Conservation (phyloP, 2,329 filamentous ascomycete genomes). For the Hypoxylon sp. region DNA sequence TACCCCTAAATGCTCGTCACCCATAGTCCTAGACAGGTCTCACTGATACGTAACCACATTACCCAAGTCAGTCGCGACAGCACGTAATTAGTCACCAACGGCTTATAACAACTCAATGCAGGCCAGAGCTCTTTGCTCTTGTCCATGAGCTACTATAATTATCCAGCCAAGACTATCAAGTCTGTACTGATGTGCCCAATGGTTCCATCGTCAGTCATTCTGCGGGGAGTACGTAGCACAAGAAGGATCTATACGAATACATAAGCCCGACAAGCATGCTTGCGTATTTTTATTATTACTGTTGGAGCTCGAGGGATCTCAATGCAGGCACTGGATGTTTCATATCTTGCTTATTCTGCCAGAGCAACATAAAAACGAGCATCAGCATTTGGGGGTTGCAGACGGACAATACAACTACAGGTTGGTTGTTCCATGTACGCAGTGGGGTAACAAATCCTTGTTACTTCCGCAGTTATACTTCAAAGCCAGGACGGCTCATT, state of each 20-base stretch:
- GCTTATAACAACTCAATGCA: conserved; percentile 1
- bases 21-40: background rate
- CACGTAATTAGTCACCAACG: conserved; percentile 3
- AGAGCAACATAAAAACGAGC: conserved; percentile 6
- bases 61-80: conserved; percentile 4
- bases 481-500: conserved; percentile 23
- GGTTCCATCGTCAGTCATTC: conserved; percentile 17
- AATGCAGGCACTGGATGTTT: conserved; percentile 40
- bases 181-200: conserved; percentile 2
- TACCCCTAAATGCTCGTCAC: background rate
- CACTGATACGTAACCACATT: background rate
- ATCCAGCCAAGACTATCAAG: conserved; percentile 18
- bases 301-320: conserved; percentile 34
- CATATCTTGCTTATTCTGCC: conserved; percentile 18
- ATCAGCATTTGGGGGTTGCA: conserved; percentile 23
- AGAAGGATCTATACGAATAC: conserved; percentile 33
- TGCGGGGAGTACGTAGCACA: conserved; percentile 26
- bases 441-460: conserved; percentile 31
- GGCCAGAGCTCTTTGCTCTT: background rate
- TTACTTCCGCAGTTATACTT: conserved; percentile 27
- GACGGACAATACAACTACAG: conserved; percentile 22
- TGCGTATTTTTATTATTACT: conserved; percentile 18
- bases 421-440: conserved; percentile 7
- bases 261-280: conserved; percentile 27
- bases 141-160: conserved; percentile 26